These are phyloP conservation scores for Metroxylon sagu DNA, from an alignment of 176 grass and related monocot species.

Conservation along the genomic window DNA sequence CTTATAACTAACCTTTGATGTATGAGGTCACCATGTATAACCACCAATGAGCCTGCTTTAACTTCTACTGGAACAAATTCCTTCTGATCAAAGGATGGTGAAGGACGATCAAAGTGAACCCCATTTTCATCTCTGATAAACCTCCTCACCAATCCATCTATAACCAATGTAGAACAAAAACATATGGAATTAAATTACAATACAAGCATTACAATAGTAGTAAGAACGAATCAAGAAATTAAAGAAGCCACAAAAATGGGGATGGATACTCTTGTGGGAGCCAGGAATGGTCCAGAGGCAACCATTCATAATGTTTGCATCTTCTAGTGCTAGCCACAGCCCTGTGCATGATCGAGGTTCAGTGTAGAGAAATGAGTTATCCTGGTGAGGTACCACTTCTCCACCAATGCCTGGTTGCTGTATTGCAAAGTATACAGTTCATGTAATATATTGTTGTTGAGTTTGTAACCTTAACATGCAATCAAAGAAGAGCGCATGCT, in stretches of 20 bases:
- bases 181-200: neutral
- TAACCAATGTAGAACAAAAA: constrained; percentile 9
- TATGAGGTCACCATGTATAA: constrained; percentile 89
- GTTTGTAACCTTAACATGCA: neutral
- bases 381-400: constrained; percentile 92
- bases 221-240: neutral
- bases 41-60: constrained; percentile 74
- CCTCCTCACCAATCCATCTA: constrained; percentile 65
- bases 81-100: constrained; percentile 45
- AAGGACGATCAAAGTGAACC: constrained; percentile 63
- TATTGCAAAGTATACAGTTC: constrained; percentile 8
- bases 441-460: constrained; percentile 1
- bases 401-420: constrained; percentile 99
- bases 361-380: constrained; percentile 83
- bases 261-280: constrained; percentile 62
- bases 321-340: constrained; percentile 95
- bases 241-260: neutral
- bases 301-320: constrained; percentile 66
- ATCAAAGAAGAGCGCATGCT: neutral
- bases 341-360: constrained; percentile 72
- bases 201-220: too few relatives aligned
- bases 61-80: constrained; percentile 86
- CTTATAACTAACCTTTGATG: constrained; percentile 60
- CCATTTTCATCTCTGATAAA: constrained; percentile 85
- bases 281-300: constrained; percentile 82